A percentile compares a stretch with the other conserved stretches of the same genome.
Evolutionary conservation across 2,329 filamentous ascomycete species (phyloP).

Genomic region (Beauveria pseudobassiana): DNA sequence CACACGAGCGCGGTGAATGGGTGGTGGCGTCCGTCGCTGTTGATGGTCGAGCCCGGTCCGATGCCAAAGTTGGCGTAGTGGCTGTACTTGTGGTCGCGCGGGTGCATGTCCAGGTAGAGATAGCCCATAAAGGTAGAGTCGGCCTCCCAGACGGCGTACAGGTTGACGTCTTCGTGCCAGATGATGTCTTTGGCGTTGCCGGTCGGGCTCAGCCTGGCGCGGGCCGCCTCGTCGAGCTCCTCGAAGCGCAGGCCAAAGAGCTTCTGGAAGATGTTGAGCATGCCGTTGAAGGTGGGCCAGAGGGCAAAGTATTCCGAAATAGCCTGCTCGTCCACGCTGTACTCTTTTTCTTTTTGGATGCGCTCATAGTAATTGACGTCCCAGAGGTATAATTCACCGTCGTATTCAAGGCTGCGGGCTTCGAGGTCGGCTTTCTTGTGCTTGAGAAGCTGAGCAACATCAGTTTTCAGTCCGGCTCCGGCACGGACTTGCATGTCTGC

Average conservation of each 20-base stretch:
- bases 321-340: conserved; percentile 68
- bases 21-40: conserved; percentile 64
- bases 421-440: conserved; percentile 66
- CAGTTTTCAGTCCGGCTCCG: conserved; percentile 59
- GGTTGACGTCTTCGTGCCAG: conserved; percentile 75
- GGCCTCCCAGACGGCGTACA: conserved; percentile 75
- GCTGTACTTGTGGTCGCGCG: conserved; percentile 76
- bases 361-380: conserved; percentile 75
- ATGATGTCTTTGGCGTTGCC: conserved; percentile 63
- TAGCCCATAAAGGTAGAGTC: conserved; percentile 74
- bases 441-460: conserved; percentile 61
- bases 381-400: conserved; percentile 74
- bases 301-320: conserved; percentile 83
- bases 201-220: conserved; percentile 55
- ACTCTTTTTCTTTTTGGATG: conserved; percentile 73
- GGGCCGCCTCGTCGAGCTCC: conserved; percentile 59
- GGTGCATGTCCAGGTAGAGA: conserved; percentile 75
- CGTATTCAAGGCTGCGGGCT: conserved; percentile 50
- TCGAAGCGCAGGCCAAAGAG: conserved; percentile 49
- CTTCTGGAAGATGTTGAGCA: conserved; percentile 26
- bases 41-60: conserved; percentile 60
- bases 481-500: conserved; percentile 61
- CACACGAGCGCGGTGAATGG: conserved; percentile 75
- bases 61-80: conserved; percentile 83
- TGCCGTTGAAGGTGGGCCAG: conserved; percentile 62